Conservation (phyloP, 805 yeast genomes). For the Wickerhamomyces hampshirensis region DNA sequence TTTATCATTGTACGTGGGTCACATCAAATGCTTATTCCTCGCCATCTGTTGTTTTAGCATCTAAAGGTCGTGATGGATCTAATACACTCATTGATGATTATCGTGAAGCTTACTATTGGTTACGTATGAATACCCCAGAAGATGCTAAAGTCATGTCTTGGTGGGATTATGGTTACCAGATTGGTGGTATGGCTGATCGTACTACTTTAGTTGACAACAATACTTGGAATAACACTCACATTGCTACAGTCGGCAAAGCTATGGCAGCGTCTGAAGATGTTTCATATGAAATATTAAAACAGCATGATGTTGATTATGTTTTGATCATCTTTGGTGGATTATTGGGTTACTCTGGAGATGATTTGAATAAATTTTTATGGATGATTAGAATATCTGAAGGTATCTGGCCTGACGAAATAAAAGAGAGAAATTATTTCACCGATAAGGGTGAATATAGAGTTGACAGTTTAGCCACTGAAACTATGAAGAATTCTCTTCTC, state of each 20-base stretch:
- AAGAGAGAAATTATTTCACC: constrained; percentile 80
- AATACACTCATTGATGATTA: constrained; percentile 87
- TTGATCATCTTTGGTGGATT: constrained; percentile 92
- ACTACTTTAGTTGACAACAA: constrained; percentile 97
- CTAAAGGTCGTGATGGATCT: constrained; percentile 80
- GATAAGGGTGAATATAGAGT: constrained; percentile 83
- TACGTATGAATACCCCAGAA: constrained; percentile 95
- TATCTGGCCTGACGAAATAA: constrained; percentile 98
- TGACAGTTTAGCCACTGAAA: constrained; percentile 71
- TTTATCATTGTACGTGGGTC: constrained; percentile 95
- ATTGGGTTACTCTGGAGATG: constrained; percentile 93
- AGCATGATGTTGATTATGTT: constrained; percentile 94
- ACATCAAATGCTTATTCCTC: constrained; percentile 94
- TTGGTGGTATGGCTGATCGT: constrained; percentile 99
- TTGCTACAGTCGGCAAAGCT: constrained; percentile 98
- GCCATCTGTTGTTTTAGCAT: constrained; percentile 93
- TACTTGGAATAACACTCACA: constrained; percentile 99
- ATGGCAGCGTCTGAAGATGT: constrained; percentile 88
- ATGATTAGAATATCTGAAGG: constrained; percentile 99
- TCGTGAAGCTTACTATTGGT: constrained; percentile 98
- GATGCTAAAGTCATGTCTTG: constrained; percentile 96
- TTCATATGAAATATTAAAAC: constrained; percentile 80
- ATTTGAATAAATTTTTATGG: constrained; percentile 95
- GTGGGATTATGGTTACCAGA: constrained; percentile 99
- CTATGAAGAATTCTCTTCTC: constrained; percentile 88